phyloP scores from a whole-genome alignment of 1,284 basidiomycete species.

The Xanthoconium separans region DNA sequence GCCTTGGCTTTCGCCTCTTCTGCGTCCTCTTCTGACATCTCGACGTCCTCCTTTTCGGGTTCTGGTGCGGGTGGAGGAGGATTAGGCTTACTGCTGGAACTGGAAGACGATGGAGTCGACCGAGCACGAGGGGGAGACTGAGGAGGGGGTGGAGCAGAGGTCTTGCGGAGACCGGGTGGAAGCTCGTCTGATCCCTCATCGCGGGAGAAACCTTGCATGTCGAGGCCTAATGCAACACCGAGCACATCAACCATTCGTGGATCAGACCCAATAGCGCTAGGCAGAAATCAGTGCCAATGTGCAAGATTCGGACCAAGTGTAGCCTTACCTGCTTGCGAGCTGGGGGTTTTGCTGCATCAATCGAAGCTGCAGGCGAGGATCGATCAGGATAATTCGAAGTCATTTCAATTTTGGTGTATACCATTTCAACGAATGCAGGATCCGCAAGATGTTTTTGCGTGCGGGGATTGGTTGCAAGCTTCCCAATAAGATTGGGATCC shows the following conservation, averaged over 20 bases:
- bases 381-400: background rate
- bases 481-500: constrained; percentile 82
- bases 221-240: constrained; percentile 92
- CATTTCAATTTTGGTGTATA: constrained; percentile 19
- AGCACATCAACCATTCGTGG: constrained; percentile 93
- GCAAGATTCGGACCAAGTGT: background rate
- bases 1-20: constrained; percentile 70
- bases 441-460: constrained; percentile 84
- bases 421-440: constrained; percentile 74
- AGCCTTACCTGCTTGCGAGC: constrained; percentile 52
- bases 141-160: constrained; percentile 36
- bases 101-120: constrained; percentile 42
- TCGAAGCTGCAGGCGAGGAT: constrained; percentile 45
- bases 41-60: constrained; percentile 52
- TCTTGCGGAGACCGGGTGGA: constrained; percentile 55
- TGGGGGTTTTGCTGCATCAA: constrained; percentile 63
- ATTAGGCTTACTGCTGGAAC: constrained; percentile 15
- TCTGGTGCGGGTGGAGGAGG: constrained; percentile 36
- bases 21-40: constrained; percentile 58
- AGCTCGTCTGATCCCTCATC: constrained; percentile 84
- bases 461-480: constrained; percentile 85
- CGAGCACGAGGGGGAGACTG: constrained; percentile 42
- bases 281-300: constrained; percentile 10
- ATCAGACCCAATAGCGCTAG: constrained; percentile 62
- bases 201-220: constrained; percentile 85